phyloP scores from a whole-genome alignment of 2,329 filamentous ascomycete genomes.

The Alternaria viburni region DNA sequence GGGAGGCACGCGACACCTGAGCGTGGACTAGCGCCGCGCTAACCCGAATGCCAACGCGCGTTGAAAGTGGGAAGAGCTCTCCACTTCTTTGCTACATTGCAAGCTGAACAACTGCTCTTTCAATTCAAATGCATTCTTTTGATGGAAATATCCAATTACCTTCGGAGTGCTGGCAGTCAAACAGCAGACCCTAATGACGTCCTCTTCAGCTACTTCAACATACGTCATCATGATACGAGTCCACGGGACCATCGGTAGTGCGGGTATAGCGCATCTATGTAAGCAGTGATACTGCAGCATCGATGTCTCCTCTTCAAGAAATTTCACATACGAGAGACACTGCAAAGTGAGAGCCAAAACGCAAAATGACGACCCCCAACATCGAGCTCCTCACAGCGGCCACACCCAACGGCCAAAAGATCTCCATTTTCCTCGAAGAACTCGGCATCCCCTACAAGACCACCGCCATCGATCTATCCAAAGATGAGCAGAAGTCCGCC shows the following conservation, averaged over 20 bases:
- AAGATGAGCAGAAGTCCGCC: constrained; percentile 75
- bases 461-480: constrained; percentile 64
- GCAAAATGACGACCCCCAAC: constrained; percentile 35
- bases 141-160: not conserved
- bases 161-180: not conserved
- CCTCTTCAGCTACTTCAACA: not conserved
- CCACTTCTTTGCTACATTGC: not conserved
- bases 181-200: not conserved
- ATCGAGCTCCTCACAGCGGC: constrained; percentile 79
- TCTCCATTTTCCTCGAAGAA: constrained; percentile 82
- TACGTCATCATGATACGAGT: not conserved
- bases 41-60: not conserved
- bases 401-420: constrained; percentile 88
- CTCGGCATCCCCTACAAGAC: constrained; percentile 57
- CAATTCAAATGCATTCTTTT: not conserved
- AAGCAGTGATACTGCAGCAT: constrained; percentile 7
- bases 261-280: not conserved
- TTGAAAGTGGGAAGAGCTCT: not conserved
- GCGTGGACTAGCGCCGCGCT: not conserved
- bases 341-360: not conserved
- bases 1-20: not conserved
- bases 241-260: not conserved
- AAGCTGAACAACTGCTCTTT: not conserved
- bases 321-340: not conserved
- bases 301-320: not conserved